phyloP scores from a whole-genome alignment of 306 rosid species.

The Pyrus pyrifolia region DNA sequence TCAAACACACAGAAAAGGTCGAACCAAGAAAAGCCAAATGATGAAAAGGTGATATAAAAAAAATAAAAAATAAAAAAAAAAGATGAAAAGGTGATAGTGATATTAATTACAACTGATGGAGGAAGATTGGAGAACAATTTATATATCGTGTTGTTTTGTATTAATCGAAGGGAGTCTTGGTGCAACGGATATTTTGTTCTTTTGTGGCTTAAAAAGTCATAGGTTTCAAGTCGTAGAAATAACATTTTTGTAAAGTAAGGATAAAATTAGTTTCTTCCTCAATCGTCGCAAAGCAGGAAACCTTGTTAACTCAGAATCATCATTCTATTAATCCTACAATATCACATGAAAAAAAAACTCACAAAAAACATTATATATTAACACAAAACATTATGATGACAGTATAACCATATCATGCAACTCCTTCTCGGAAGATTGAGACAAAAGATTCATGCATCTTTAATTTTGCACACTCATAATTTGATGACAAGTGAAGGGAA shows the following conservation, averaged over 20 bases:
- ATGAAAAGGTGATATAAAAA: neutral
- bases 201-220: no score
- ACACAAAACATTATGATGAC: no score
- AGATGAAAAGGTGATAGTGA: neutral
- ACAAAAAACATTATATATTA: no score
- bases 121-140: neutral
- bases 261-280: no score
- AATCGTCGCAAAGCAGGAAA: fast-evolving
- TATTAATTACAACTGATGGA: neutral
- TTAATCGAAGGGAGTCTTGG: fast-evolving
- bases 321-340: fast-evolving
- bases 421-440: no score
- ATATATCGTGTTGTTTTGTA: no score
- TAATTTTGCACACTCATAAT: neutral
- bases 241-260: fast-evolving
- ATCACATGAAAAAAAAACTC: no score
- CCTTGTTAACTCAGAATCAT: fast-evolving
- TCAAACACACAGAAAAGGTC: neutral
- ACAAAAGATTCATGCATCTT: neutral
- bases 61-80: no score
- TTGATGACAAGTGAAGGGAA: neutral
- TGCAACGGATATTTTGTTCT: fast-evolving
- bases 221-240: fast-evolving
- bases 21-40: neutral
- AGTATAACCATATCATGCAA: no score